Percentiles rank a stretch among this genome's conserved stretches.
These are phyloP conservation scores for Trifolium subterraneum DNA, from an alignment of 306 rosid species.

Conservation along the genomic window DNA sequence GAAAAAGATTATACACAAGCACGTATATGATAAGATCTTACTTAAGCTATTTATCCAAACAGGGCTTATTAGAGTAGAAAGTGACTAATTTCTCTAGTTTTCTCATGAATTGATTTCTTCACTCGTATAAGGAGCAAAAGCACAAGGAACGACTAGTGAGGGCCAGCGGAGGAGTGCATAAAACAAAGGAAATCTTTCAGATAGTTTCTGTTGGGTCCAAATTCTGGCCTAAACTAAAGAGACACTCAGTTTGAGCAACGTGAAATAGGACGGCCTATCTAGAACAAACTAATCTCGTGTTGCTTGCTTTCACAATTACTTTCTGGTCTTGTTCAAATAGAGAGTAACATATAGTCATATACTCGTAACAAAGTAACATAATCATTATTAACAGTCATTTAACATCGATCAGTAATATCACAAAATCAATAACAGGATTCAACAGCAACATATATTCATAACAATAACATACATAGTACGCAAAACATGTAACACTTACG, in stretches of 20 bases:
- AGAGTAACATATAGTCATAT: no score
- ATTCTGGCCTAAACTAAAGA: not conserved
- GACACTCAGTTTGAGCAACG: not conserved
- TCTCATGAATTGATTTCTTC: no score
- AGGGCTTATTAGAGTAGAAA: not conserved
- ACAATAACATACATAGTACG: slow-evolving; percentile 12
- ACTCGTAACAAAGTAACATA: not conserved
- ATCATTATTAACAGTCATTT: slow-evolving; percentile 13
- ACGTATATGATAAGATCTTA: not conserved
- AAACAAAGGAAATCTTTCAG: not conserved
- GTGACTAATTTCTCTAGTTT: no score
- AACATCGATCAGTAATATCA: not conserved
- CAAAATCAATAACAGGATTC: not conserved
- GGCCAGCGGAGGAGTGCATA: not conserved
- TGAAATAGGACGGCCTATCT: not conserved
- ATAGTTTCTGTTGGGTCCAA: not conserved
- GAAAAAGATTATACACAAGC: not conserved
- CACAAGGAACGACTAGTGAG: not conserved
- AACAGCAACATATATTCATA: not conserved
- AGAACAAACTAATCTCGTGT: not conserved
- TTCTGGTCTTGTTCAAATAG: no score
- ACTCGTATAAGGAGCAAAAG: not conserved
- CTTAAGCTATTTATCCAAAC: not conserved
- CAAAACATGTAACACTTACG: slow-evolving; percentile 59
- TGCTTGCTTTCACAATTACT: not conserved